phyloP scores from a whole-genome alignment of 805 yeast genomes.

The Yarrowia divulgata region DNA sequence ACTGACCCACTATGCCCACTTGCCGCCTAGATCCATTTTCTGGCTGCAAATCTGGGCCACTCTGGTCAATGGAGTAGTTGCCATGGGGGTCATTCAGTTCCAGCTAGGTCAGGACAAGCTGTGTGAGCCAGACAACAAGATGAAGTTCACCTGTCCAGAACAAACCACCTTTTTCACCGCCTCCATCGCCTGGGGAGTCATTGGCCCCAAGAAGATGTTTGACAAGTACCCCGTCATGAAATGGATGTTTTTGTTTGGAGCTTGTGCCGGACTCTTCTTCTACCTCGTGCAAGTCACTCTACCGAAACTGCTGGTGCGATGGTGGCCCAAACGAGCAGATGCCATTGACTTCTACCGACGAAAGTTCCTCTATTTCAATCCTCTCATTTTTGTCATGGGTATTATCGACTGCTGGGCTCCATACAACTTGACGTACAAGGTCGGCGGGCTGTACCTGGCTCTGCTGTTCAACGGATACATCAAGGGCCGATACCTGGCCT shows the following conservation, averaged over 20 bases:
- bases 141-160: background rate
- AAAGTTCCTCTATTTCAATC: background rate
- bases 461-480: background rate
- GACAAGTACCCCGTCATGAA: background rate
- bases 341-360: background rate
- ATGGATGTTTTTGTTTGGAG: slow-evolving; percentile 1
- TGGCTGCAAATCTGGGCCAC: slow-evolving; percentile 5
- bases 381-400: background rate
- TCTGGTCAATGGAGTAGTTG: background rate
- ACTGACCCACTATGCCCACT: background rate
- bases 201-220: slow-evolving; percentile 1
- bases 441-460: background rate
- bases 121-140: background rate
- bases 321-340: background rate
- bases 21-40: background rate
- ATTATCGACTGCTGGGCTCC: background rate
- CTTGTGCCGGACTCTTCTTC: background rate
- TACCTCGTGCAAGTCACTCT: background rate
- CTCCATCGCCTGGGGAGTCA: slow-evolving; percentile 3
- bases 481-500: background rate
- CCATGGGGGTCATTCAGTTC: background rate
- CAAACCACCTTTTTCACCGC: background rate
- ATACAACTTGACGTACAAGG: background rate
- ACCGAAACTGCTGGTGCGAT: background rate
- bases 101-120: background rate